Conservation (phyloP, 805 yeast species). For the Candida anglica region DNA sequence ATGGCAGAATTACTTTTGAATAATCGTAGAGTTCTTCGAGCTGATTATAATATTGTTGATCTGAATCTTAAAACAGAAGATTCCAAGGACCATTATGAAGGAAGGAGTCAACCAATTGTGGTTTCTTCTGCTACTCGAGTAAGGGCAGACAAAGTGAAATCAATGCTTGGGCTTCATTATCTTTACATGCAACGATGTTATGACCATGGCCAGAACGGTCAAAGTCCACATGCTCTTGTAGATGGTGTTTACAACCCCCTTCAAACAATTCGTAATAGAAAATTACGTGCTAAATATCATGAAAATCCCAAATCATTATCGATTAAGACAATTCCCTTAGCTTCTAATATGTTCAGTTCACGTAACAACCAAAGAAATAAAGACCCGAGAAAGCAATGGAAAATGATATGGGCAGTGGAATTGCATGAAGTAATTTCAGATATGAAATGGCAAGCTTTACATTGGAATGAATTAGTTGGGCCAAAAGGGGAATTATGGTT, state of each 20-base stretch:
- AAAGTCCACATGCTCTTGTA: constrained; percentile 39
- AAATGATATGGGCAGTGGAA: constrained; percentile 62
- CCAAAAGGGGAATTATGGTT: constrained; percentile 52
- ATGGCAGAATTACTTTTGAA: constrained; percentile 38
- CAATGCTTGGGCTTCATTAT: constrained; percentile 48
- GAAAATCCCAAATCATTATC: constrained; percentile 44
- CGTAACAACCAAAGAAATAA: constrained; percentile 12
- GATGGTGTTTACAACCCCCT: constrained; percentile 78
- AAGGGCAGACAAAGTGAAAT: constrained; percentile 48
- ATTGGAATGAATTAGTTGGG: constrained; percentile 49
- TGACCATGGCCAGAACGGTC: constrained; percentile 13
- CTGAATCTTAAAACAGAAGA: constrained; percentile 11
- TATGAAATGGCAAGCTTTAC: constrained; percentile 50
- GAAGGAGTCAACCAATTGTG: constrained; percentile 5
- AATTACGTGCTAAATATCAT: constrained; percentile 48
- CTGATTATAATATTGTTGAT: constrained; percentile 39
- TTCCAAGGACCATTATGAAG: neutral
- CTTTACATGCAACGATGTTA: constrained; percentile 41
- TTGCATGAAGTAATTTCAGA: constrained; percentile 57
- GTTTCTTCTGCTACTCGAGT: constrained; percentile 35
- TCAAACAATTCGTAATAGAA: constrained; percentile 74
- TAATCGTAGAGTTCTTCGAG: constrained; percentile 37
- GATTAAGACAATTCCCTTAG: constrained; percentile 51
- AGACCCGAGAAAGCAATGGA: constrained; percentile 31
- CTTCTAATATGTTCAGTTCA: constrained; percentile 60